These are phyloP conservation scores for Inga laurina DNA, from an alignment of 306 rosid species.

Conservation along the genomic window DNA sequence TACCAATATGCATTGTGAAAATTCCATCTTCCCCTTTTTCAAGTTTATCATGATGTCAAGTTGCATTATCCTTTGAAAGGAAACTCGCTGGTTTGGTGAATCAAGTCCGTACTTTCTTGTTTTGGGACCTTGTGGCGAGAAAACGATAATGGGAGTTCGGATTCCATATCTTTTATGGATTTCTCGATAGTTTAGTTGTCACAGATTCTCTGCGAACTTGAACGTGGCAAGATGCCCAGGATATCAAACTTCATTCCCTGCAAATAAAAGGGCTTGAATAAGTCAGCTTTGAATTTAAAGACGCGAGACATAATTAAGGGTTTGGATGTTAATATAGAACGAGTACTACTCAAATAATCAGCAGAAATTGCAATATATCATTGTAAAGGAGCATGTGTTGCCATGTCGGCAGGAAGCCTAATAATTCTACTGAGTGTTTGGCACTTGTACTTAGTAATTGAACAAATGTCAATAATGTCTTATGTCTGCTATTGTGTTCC, in stretches of 20 bases:
- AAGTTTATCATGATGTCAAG: neutral
- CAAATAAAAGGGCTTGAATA: neutral
- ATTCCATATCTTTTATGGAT: neutral
- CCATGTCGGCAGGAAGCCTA: neutral
- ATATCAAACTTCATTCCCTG: neutral
- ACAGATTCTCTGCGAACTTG: neutral
- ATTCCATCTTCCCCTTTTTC: neutral
- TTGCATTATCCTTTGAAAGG: neutral
- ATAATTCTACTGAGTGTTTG: neutral
- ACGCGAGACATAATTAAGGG: neutral
- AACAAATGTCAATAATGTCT: neutral
- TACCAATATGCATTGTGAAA: neutral
- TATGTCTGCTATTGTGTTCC: conserved; percentile 7
- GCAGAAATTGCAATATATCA: conserved; percentile 20
- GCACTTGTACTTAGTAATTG: neutral
- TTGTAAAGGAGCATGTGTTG: neutral
- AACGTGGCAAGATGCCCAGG: neutral
- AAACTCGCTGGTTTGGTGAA: neutral
- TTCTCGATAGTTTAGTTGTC: neutral
- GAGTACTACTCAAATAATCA: neutral
- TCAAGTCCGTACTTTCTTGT: neutral
- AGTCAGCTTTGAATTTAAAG: neutral
- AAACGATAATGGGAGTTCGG: neutral
- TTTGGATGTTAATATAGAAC: neutral
- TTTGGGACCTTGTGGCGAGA: conserved; percentile 3